Base-by-base conservation (phyloP, 2,329 filamentous ascomycete species). In the Ophiostoma triangulosporum region DNA sequence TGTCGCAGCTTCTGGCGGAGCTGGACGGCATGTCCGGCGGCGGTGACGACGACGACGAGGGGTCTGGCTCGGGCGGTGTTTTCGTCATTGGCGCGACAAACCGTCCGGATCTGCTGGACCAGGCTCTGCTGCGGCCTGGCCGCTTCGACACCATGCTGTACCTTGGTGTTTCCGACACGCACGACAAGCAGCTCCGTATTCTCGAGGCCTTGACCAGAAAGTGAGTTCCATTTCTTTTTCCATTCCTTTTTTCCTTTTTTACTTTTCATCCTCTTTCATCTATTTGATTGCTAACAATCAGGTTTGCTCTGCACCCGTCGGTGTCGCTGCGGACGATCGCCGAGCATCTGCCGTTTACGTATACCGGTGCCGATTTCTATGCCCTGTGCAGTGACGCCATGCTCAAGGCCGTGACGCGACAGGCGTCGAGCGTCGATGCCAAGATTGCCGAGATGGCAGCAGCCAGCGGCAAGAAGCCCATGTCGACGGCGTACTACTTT, bases 111-210 rank as follows among this genome's bases (percentile, higher is more conserved):
- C 71, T 97, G 52, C 76, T 98, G 22, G 91, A 98, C 65, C 88
- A 88, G 59, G 93, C 91, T 4, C 72, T 98, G 55, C 73, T 97
- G 45, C 80, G 91, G 52, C 93, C 91, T 1, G 91, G 91, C 2
- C 77, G 91, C 56, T 97, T 98, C 66, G 93, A 98, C 66, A 97
- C 97, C 73, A 95, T 97, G 90, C 78, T 98, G 29, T 98, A 97
- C 64, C 75, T 98, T 12, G 93, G 93, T 33, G 89, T 98, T 8
- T 94, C 88, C 7, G 93, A 98, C 68, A 96, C 90, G 4, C 91
- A 97, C 63, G 87, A 95, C 17, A 97, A 97, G 72, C 93, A 98
- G 69, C 79, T 88, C 57, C 96, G 83, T 22, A 97, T 98, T 59
- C 71, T 98, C 64, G 88, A 97, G 66, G 93, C 93, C 1, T 71